A percentile compares a stretch with the other conserved stretches of the same genome.
phyloP scores from a whole-genome alignment of 768 basidiomycete species.

The Suillus spraguei region DNA sequence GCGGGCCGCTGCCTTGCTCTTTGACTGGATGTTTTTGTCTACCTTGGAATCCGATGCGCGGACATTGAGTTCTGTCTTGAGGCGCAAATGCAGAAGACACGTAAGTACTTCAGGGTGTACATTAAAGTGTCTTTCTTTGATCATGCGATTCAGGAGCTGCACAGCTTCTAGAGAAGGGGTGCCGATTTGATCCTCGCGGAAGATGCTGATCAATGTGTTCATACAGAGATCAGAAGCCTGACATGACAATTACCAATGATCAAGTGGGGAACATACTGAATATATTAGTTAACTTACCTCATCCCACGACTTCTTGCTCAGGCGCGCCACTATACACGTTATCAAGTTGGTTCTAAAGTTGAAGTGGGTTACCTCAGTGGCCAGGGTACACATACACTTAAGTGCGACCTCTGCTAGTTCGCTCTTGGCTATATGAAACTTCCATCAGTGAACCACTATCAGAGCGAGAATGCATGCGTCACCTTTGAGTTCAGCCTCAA shows the following conservation, averaged over 20 bases:
- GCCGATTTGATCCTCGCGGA: conserved; percentile 82
- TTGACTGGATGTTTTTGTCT: conserved; percentile 53
- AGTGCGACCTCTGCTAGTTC: conserved; percentile 71
- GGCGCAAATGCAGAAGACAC: conserved; percentile 81
- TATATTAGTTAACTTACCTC: conserved; percentile 51
- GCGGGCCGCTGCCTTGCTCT: conserved; percentile 45
- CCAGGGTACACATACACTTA: conserved; percentile 85
- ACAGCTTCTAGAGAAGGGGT: conserved; percentile 84
- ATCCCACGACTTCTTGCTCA: conserved; percentile 91
- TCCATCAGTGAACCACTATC: conserved; percentile 10
- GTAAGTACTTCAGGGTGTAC: conserved; percentile 88
- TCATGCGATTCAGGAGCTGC: conserved; percentile 90
- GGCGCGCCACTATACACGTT: conserved; percentile 76
- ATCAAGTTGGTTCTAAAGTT: conserved; percentile 95
- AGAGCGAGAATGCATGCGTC: conserved; percentile 10
- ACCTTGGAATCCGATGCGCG: conserved; percentile 73
- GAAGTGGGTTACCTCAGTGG: conserved; percentile 89
- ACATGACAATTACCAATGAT: conserved; percentile 9
- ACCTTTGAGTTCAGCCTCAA: conserved; percentile 89
- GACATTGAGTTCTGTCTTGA: conserved; percentile 83
- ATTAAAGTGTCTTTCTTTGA: conserved; percentile 90
- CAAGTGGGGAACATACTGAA: conserved; percentile 17
- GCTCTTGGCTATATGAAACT: conserved; percentile 51
- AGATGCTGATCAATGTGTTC: conserved; percentile 77
- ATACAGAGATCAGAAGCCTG: conserved; percentile 89